These are phyloP conservation scores for Excoecaria cochinchinensis DNA, from an alignment of 345 rosid species.

Conservation along the genomic window DNA sequence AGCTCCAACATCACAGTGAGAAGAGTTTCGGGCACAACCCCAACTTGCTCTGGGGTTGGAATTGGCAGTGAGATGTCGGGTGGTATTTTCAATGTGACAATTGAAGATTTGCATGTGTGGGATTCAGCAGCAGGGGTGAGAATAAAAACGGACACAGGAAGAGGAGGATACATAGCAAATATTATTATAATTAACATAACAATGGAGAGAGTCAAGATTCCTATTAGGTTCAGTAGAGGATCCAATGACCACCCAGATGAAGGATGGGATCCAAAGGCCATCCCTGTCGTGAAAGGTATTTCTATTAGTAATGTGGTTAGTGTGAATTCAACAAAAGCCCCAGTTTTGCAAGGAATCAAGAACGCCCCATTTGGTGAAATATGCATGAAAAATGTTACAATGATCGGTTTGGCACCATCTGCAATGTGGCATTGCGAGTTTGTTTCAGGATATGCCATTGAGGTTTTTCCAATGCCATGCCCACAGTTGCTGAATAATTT, in stretches of 20 bases:
- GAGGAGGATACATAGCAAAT: constrained; percentile 86
- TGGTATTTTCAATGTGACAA: constrained; percentile 64
- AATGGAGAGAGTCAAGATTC: constrained; percentile 85
- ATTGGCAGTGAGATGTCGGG: constrained; percentile 99
- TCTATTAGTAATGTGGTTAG: constrained; percentile 59
- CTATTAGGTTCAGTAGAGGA: constrained; percentile 83
- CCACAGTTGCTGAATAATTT: constrained; percentile 54
- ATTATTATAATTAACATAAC: constrained; percentile 54
- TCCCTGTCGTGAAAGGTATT: constrained; percentile 72
- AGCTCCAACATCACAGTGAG: constrained; percentile 72
- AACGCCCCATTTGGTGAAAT: constrained; percentile 59
- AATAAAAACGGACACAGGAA: constrained; percentile 81
- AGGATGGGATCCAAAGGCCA: constrained; percentile 78
- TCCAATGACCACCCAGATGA: constrained; percentile 89
- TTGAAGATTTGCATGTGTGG: constrained; percentile 80
- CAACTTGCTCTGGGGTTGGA: constrained; percentile 93
- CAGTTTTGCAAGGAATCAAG: constrained; percentile 64
- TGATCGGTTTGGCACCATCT: constrained; percentile 46
- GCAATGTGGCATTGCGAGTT: constrained; percentile 78
- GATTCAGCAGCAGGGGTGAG: constrained; percentile 89
- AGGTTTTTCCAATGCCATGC: constrained; percentile 64
- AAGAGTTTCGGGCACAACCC: constrained; percentile 88
- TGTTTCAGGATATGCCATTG: constrained; percentile 62
- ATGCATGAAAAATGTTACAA: constrained; percentile 73
- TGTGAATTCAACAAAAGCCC: constrained; percentile 75